These are phyloP conservation scores for Pseudozyma hubeiensis DNA, from an alignment of 1,284 basidiomycete genomes.

Conservation along the genomic window DNA sequence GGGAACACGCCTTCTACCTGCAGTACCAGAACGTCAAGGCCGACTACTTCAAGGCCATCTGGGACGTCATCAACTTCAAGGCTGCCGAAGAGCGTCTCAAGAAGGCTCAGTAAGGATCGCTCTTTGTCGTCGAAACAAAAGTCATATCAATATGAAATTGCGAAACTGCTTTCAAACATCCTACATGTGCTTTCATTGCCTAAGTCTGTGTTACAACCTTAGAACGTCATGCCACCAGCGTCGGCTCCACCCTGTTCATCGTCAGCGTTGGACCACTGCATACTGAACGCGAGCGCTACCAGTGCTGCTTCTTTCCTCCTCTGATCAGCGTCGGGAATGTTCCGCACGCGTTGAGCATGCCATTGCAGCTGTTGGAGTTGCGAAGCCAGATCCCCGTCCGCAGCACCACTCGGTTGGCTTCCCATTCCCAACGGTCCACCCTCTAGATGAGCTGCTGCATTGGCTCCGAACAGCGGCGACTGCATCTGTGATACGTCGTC, in stretches of 20 bases:
- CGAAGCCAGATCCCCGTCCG: conserved; percentile 17
- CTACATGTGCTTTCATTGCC: too few species aligned
- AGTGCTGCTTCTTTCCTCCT: conserved; percentile 43
- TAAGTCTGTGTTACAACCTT: too few species aligned
- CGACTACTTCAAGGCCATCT: conserved; percentile 68
- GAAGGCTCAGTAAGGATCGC: conserved; percentile 50
- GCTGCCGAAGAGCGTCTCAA: conserved; percentile 66
- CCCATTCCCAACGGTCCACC: conserved; percentile 19
- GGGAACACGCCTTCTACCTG: conserved; percentile 68
- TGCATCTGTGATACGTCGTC: conserved; percentile 34
- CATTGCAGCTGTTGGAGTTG: conserved; percentile 40
- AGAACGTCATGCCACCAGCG: conserved; percentile 22
- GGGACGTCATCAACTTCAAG: conserved; percentile 69
- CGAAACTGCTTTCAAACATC: too few species aligned
- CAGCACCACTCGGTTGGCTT: not conserved
- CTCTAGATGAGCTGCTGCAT: conserved; percentile 15
- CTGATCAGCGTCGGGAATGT: conserved; percentile 41
- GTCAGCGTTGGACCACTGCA: conserved; percentile 32
- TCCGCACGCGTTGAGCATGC: conserved; percentile 46
- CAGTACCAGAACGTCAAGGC: conserved; percentile 69
- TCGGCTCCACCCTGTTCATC: not conserved
- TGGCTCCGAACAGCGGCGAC: conserved; percentile 22
- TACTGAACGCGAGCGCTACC: conserved; percentile 46
- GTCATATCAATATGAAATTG: not conserved
- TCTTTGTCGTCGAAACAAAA: not conserved